Evolutionary conservation across 805 yeast genomes (phyloP).

Genomic region (Lipomyces sp.): DNA sequence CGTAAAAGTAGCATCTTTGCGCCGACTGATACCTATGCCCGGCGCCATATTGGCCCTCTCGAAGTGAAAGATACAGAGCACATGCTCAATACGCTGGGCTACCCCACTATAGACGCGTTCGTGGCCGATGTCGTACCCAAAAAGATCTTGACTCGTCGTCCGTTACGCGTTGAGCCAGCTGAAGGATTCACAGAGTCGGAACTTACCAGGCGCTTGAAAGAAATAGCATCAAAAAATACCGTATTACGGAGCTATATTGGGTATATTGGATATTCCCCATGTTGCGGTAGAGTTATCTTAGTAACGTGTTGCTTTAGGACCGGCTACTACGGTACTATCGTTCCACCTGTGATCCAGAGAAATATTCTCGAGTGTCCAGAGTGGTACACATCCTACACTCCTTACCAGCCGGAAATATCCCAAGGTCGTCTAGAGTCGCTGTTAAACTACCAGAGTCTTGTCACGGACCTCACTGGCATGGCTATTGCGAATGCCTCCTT

Average conservation of each 20-base stretch:
- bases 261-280: slow-evolving; percentile 5
- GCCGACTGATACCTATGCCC: slow-evolving; percentile 78
- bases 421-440: slow-evolving; percentile 94
- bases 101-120: slow-evolving; percentile 69
- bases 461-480: slow-evolving; percentile 88
- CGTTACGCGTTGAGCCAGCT: slow-evolving; percentile 65
- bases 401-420: slow-evolving; percentile 97
- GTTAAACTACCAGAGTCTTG: slow-evolving; percentile 89
- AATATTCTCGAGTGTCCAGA: slow-evolving; percentile 91
- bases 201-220: slow-evolving; percentile 68
- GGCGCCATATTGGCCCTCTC: slow-evolving; percentile 88
- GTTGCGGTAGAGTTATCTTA: neutral
- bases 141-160: slow-evolving; percentile 70
- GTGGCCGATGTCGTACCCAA: slow-evolving; percentile 76
- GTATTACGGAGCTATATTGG: slow-evolving; percentile 81
- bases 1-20: slow-evolving; percentile 32
- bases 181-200: slow-evolving; percentile 82
- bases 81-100: slow-evolving; percentile 73
- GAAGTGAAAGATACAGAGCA: slow-evolving; percentile 60
- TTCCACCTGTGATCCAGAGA: slow-evolving; percentile 92
- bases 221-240: slow-evolving; percentile 76
- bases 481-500: slow-evolving; percentile 94
- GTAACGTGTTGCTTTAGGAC: slow-evolving; percentile 46
- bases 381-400: slow-evolving; percentile 99
- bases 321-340: slow-evolving; percentile 88